Evolutionary conservation across 495 filamentous ascomycete genomes (phyloP), one percentile per base, ranked within the genome.

Genomic region (Neurospora sp.): DNA sequence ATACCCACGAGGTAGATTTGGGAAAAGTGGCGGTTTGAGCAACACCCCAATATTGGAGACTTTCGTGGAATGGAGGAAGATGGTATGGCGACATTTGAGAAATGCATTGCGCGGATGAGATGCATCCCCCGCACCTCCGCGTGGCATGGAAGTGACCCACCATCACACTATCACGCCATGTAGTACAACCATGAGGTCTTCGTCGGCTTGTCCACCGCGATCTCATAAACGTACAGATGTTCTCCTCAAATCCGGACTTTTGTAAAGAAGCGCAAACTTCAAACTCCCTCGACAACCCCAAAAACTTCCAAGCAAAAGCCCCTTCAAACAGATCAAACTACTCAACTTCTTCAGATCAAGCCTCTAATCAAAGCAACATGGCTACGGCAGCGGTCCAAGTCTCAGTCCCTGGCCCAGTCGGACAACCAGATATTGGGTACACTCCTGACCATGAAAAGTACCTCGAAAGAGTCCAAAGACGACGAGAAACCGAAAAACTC

Each of bases 351-450:
- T 1, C 46, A 0, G 20, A 53, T 12, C 11, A 53, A 27, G 20
- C 20, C 46, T 53, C 4, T 5, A 6, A 1, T 14, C 46, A 53
- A 72, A 4, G 35, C 39, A 59, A 12, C 5, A 71, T 71, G 70
- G 70, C 70, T 11, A 71, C 70, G 8, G 31, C 46, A 61, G 44
- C 70, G 16, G 10, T 71, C 7, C 42, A 71, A 10, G 5, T 20
- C 41, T 42, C 44, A 0, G 35, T 2, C 44, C 14, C 70, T 3
- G 78, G 76, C 3, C 77, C 79, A 11, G 80, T 79, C 12, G 75
- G 74, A 27, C 84, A 86, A 68, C 86, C 87, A 3, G 88, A 90
- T 74, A 91, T 90, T 41, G 75, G 84, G n/a, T 90, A 89, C 76
- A 79, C 84, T 31, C 88, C 88, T 5, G 82, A 89, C 69, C 83